Evolutionary conservation across 1,139 yeast species (phyloP).

Genomic region (Candida sojae): DNA sequence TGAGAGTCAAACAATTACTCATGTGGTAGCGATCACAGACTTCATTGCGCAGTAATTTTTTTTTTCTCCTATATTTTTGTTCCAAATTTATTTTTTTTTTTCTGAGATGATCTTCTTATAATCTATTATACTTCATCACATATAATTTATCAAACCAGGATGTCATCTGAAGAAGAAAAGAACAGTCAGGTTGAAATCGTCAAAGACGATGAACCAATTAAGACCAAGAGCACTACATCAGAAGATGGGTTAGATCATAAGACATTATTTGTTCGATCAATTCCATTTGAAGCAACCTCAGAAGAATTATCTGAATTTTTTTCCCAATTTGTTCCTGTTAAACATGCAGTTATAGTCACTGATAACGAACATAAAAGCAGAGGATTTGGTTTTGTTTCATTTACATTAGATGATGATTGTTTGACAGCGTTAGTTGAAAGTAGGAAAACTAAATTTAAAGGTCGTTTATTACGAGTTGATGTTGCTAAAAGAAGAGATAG

Average conservation of each 20-base stretch:
- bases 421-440: constrained; percentile 69
- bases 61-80: not conserved
- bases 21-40: constrained; percentile 1
- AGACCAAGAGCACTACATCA: constrained; percentile 6
- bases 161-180: constrained; percentile 1
- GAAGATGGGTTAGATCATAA: constrained; percentile 54
- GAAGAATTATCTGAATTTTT: constrained; percentile 82
- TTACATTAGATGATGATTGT: constrained; percentile 84
- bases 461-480: constrained; percentile 72
- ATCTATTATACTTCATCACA: not conserved
- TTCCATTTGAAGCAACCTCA: constrained; percentile 79
- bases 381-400: constrained; percentile 96
- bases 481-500: constrained; percentile 92
- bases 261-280: constrained; percentile 79
- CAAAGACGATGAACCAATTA: not conserved
- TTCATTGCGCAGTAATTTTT: not conserved
- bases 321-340: constrained; percentile 91
- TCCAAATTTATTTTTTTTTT: not conserved
- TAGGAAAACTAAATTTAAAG: constrained; percentile 66
- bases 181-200: not conserved
- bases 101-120: constrained; percentile 6
- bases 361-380: constrained; percentile 75
- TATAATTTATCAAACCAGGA: not conserved
- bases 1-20: not conserved
- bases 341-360: constrained; percentile 89